Conservation (phyloP, 164 flowering plant genomes). For the Nymphaea thermarum region DNA sequence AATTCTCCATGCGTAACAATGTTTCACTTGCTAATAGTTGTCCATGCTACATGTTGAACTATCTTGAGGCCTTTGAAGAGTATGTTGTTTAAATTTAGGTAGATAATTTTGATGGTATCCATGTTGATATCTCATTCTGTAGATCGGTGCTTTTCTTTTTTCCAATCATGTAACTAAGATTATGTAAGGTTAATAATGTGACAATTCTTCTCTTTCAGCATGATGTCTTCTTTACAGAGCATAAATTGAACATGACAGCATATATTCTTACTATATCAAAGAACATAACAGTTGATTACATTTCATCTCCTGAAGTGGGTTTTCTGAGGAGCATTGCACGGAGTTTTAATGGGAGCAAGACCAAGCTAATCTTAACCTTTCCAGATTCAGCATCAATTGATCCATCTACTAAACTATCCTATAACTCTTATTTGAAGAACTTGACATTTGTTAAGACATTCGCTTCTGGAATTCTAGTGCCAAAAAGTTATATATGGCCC, state of each 20-base stretch:
- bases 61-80: too few species aligned
- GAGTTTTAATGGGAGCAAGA: conserved; percentile 23
- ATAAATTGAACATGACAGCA: conserved; percentile 60
- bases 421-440: conserved; percentile 55
- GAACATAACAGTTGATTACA: conserved; percentile 31
- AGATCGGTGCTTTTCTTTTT: too few species aligned
- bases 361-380: conserved; percentile 66
- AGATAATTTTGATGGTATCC: too few species aligned
- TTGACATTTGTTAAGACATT: conserved; percentile 70
- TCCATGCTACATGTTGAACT: too few species aligned
- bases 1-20: too few species aligned
- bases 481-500: conserved; percentile 83
- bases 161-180: too few species aligned
- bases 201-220: conserved; percentile 29
- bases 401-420: conserved; percentile 70
- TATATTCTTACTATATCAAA: conserved; percentile 39
- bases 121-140: too few species aligned
- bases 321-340: conserved; percentile 37
- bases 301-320: conserved; percentile 70
- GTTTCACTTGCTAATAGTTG: too few species aligned
- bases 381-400: conserved; percentile 30
- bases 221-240: conserved; percentile 47
- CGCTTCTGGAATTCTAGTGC: conserved; percentile 84
- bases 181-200: too few species aligned
- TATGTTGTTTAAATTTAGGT: too few species aligned